These are phyloP conservation scores for Fusarium chlamydosporum DNA, from an alignment of 2,329 filamentous ascomycete genomes.

Conservation along the genomic window DNA sequence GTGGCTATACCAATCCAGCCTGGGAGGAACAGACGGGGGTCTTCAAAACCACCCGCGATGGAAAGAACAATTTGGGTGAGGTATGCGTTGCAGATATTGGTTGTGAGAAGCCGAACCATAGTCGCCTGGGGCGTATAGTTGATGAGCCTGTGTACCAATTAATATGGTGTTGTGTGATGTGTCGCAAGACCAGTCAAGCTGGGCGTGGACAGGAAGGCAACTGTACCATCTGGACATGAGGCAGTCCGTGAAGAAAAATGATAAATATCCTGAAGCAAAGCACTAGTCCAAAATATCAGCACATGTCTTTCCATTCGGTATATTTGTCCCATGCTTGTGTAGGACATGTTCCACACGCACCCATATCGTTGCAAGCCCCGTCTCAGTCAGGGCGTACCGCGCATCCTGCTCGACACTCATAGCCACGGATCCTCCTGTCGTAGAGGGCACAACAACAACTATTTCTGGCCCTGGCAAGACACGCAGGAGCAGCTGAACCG, in stretches of 20 bases:
- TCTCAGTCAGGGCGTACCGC: slow-evolving; percentile 71
- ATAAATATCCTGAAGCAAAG: slow-evolving; percentile 81
- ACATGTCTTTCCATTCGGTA: background rate
- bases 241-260: slow-evolving; percentile 87
- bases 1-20: slow-evolving; percentile 85
- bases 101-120: slow-evolving; percentile 82
- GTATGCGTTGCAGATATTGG: slow-evolving; percentile 81
- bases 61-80: slow-evolving; percentile 80
- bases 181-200: slow-evolving; percentile 9
- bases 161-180: slow-evolving; percentile 18
- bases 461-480: slow-evolving; percentile 62
- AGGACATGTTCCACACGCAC: slow-evolving; percentile 61
- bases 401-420: slow-evolving; percentile 46
- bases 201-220: background rate
- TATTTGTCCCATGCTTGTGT: background rate
- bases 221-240: slow-evolving; percentile 84
- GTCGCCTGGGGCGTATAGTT: slow-evolving; percentile 87
- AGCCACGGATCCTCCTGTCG: slow-evolving; percentile 39
- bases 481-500: slow-evolving; percentile 76
- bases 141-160: slow-evolving; percentile 72
- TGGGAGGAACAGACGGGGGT: slow-evolving; percentile 78
- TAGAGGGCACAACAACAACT: slow-evolving; percentile 49
- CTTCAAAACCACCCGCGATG: slow-evolving; percentile 77
- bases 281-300: slow-evolving; percentile 65
- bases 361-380: slow-evolving; percentile 80